These are phyloP conservation scores for Parastagonospora avenae DNA, from an alignment of 2,329 filamentous ascomycete genomes.

Conservation along the genomic window DNA sequence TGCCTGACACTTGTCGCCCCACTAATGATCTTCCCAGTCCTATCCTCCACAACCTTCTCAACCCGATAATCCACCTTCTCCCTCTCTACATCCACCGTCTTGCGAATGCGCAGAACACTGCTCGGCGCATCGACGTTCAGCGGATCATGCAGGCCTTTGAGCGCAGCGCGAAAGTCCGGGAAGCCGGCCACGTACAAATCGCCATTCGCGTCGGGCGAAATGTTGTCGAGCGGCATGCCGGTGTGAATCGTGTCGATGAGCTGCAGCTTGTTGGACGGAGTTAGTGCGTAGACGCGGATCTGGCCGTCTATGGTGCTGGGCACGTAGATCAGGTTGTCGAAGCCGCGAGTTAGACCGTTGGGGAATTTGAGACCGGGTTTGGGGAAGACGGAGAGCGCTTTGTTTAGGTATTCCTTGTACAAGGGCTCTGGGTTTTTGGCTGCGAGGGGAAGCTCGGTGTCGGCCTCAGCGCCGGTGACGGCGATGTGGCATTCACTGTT, in stretches of 20 bases:
- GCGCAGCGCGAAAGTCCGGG: conserved; percentile 10
- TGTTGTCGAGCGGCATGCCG: conserved; percentile 35
- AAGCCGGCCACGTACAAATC: conserved; percentile 33
- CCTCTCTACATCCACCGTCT: conserved; percentile 4
- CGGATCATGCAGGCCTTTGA: conserved; percentile 21
- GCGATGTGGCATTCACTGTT: conserved; percentile 23
- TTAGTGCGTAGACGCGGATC: conserved; percentile 26
- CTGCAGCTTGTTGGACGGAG: conserved; percentile 18
- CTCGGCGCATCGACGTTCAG: conserved; percentile 16
- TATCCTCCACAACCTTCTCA: conserved; percentile 36
- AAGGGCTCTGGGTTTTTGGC: background rate
- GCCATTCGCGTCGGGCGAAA: conserved; percentile 30
- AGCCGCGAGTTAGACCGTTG: conserved; percentile 31
- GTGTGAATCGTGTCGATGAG: conserved; percentile 28
- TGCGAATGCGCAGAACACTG: conserved; percentile 28
- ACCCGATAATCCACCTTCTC: conserved; percentile 20
- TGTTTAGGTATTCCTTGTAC: conserved; percentile 9
- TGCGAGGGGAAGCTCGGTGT: background rate
- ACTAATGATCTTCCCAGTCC: conserved; percentile 22
- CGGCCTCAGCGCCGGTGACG: conserved; percentile 12
- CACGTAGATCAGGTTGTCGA: conserved; percentile 33
- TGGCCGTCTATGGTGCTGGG: conserved; percentile 32
- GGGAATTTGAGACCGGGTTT: conserved; percentile 34
- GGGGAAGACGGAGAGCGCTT: conserved; percentile 8
- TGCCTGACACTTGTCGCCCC: conserved; percentile 32